Evolutionary conservation across 805 yeast species (phyloP).

Genomic region (Starmerella sp.): DNA sequence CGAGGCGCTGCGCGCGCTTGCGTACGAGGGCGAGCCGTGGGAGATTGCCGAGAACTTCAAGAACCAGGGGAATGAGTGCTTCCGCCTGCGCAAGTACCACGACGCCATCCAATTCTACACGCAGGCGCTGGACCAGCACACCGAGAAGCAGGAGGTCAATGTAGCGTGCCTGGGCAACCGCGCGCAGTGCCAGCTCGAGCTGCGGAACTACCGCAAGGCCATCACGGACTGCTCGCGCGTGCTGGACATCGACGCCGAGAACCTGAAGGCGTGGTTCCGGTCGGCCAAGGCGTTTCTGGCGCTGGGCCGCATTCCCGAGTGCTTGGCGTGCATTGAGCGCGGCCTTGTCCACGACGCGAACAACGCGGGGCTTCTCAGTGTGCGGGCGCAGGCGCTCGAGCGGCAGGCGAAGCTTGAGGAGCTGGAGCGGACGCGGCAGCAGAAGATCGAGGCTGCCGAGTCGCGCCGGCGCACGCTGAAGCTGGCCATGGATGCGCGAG

Average conservation of each 20-base stretch:
- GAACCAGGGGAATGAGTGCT: slow-evolving; percentile 85
- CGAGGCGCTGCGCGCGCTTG: slow-evolving; percentile 84
- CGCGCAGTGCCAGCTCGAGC: slow-evolving; percentile 83
- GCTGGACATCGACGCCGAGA: slow-evolving; percentile 44
- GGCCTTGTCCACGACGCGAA: slow-evolving; percentile 52
- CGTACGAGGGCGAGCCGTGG: slow-evolving; percentile 90
- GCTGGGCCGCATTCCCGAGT: slow-evolving; percentile 61
- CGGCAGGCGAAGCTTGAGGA: slow-evolving; percentile 27
- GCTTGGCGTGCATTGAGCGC: slow-evolving; percentile 51
- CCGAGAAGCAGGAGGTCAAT: slow-evolving; percentile 15
- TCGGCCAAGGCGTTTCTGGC: slow-evolving; percentile 70
- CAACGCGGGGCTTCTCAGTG: slow-evolving; percentile 43
- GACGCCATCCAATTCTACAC: slow-evolving; percentile 71
- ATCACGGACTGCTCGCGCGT: slow-evolving; percentile 76
- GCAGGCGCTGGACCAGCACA: slow-evolving; percentile 60
- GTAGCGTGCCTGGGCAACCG: slow-evolving; percentile 64
- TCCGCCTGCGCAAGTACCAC: slow-evolving; percentile 54
- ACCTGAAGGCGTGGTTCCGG: slow-evolving; percentile 74
- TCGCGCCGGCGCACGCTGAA: slow-evolving; percentile 30
- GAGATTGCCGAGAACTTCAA: slow-evolving; percentile 85
- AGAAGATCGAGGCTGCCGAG: slow-evolving; percentile 16
- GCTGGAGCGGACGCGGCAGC: slow-evolving; percentile 6
- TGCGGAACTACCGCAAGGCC: slow-evolving; percentile 73
- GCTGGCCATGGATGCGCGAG: slow-evolving; percentile 53
- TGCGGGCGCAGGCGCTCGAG: slow-evolving; percentile 35